Evolutionary conservation across 139 green algal species (phyloP), one percentile per base, ranked within the genome.

Genomic region (Coccomyxa sp.): DNA sequence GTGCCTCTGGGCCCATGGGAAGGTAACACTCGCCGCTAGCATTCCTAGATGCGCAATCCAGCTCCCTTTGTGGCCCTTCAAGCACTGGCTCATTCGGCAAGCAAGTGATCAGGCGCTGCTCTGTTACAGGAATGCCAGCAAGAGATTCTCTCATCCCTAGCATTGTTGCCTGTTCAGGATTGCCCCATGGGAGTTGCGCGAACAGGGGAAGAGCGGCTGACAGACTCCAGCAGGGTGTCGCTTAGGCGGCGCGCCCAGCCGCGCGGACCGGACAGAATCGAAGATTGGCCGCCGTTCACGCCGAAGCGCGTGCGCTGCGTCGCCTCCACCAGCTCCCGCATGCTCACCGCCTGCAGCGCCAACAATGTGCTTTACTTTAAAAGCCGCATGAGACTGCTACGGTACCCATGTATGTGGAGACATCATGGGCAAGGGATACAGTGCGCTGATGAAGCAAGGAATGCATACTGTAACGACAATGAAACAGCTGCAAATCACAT

Each of bases 261-360:
- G 67, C 68, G 83, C 17, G 32, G 75, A 74, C 66, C 79, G 45
- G 23, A 66, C 57, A 51, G 74, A 76, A 18, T 51, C 30, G 7
- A 84, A n/a, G 12, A 59, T 18, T 27, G 78, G 67, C 88, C 88
- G 27, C 89, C 89, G 25, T 91, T 87, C 0, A 92, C 81, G 58
- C 89, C 89, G 71, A 87, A 91, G 7, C 83, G 81, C 0, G 91
- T 96, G n/a, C 93, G 83, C 60, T 90, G 84, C 58, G 94, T 85
- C 0, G 91, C 94, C 78, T 91, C 88, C 21, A 95, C 83, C 85
- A 96, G 86, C 79, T 98, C 95, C 0, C 80, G 7, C 58, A 95
- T 67, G 0, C 79, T 86, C 77, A 97, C 89, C 0, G 83, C 57
- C 15, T 83, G 67, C 31, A 58, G 0, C 4, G 45, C 13, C 78